These are phyloP conservation scores for Gaeumannomyces tritici DNA, from an alignment of 2,329 filamentous ascomycete species.

Conservation along the genomic window DNA sequence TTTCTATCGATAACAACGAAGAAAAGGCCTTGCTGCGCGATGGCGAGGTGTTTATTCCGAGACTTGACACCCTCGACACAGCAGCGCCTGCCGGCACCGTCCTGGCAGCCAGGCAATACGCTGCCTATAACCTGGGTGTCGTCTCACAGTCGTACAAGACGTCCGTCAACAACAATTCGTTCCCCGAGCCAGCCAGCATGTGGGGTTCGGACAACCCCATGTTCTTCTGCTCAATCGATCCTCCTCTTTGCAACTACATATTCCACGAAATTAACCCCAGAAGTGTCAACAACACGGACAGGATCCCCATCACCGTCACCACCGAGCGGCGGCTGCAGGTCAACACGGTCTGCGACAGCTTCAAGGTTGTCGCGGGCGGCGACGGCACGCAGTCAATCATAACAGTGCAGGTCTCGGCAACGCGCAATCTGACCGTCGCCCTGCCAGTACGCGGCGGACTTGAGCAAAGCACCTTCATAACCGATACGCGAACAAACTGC, in stretches of 20 bases:
- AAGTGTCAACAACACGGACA: constrained; percentile 4
- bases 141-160: constrained; percentile 17
- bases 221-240: background rate
- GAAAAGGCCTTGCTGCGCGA: constrained; percentile 18
- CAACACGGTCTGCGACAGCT: constrained; percentile 18
- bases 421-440: constrained; percentile 12
- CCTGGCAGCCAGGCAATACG: constrained; percentile 11
- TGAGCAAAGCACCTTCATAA: constrained; percentile 27
- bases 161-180: constrained; percentile 5
- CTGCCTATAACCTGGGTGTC: constrained; percentile 16
- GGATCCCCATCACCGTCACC: constrained; percentile 11
- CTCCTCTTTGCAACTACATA: constrained; percentile 18
- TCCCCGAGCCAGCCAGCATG: constrained; percentile 20
- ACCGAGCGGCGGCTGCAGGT: constrained; percentile 22
- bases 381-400: constrained; percentile 22
- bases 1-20: constrained; percentile 28
- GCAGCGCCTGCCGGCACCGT: background rate
- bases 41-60: constrained; percentile 25
- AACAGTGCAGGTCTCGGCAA: constrained; percentile 7
- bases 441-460: constrained; percentile 19
- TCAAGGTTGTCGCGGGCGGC: constrained; percentile 20
- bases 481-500: constrained; percentile 15
- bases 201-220: constrained; percentile 16
- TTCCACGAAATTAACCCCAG: constrained; percentile 23
- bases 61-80: constrained; percentile 21